A percentile compares a stretch with the other conserved stretches of the same genome.
Evolutionary conservation across 2,329 filamentous ascomycete species (phyloP).

Genomic region (Penicillium sp.): DNA sequence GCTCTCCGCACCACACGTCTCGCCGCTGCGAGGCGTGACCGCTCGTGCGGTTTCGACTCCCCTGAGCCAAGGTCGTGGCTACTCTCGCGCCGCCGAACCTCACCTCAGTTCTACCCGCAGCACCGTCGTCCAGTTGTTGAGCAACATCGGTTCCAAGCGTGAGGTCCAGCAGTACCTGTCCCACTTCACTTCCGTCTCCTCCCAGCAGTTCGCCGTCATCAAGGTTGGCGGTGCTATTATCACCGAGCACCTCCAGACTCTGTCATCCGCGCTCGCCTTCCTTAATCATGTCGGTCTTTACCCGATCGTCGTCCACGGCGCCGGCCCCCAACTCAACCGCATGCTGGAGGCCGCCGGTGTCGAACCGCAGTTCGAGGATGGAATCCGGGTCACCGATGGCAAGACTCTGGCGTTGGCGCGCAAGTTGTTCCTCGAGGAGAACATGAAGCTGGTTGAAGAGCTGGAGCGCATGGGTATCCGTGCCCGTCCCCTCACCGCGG

Average conservation of each 20-base stretch:
- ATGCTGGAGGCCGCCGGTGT: constrained; percentile 86
- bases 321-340: constrained; percentile 90
- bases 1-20: constrained; percentile 39
- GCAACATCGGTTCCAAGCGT: constrained; percentile 92
- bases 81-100: constrained; percentile 47
- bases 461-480: constrained; percentile 86
- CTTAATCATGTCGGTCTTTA: constrained; percentile 92
- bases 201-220: constrained; percentile 96
- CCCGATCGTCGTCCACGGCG: constrained; percentile 93
- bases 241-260: constrained; percentile 87
- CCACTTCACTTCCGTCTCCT: constrained; percentile 94
- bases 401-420: constrained; percentile 90
- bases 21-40: constrained; percentile 28
- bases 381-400: constrained; percentile 90
- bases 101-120: constrained; percentile 65
- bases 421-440: constrained; percentile 93
- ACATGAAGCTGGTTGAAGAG: constrained; percentile 85
- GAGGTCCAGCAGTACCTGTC: constrained; percentile 97
- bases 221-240: constrained; percentile 97
- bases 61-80: constrained; percentile 38
- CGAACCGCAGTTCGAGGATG: constrained; percentile 93
- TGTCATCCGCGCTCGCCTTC: constrained; percentile 85
- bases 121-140: constrained; percentile 85
- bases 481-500: constrained; percentile 82
- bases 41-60: constrained; percentile 29